These are phyloP conservation scores for Ophiostoma novo-ulmi DNA, from an alignment of 2,329 filamentous ascomycete genomes.

Conservation along the genomic window DNA sequence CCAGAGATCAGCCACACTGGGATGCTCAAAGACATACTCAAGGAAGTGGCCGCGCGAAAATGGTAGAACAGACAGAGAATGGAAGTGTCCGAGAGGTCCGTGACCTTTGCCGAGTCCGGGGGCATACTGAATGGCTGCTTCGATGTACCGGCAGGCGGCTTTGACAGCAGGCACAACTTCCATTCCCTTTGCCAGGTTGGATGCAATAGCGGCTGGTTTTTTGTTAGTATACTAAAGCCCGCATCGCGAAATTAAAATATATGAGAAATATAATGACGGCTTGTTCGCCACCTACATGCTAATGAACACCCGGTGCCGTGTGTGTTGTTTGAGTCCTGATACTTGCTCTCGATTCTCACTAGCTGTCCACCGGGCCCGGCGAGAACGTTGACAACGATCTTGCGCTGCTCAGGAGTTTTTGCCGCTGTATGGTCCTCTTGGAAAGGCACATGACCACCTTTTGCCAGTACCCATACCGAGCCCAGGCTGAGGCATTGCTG, in stretches of 20 bases:
- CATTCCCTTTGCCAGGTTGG: constrained; percentile 60
- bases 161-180: constrained; percentile 57
- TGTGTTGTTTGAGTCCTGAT: constrained; percentile 70
- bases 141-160: constrained; percentile 64
- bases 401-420: constrained; percentile 51
- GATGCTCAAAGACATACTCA: constrained; percentile 71
- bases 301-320: constrained; percentile 94
- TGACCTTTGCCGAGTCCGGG: constrained; percentile 59
- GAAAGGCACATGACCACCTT: constrained; percentile 86
- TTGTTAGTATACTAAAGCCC: neutral
- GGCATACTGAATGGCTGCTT: constrained; percentile 63
- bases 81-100: constrained; percentile 74
- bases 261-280: neutral
- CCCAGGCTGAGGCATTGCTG: constrained; percentile 61
- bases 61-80: constrained; percentile 62
- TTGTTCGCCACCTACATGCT: constrained; percentile 58
- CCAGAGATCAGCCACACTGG: constrained; percentile 72
- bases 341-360: constrained; percentile 63
- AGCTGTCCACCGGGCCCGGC: constrained; percentile 52
- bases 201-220: constrained; percentile 61
- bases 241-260: neutral
- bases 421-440: constrained; percentile 57
- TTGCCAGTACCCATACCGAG: constrained; percentile 75
- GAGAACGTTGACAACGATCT: constrained; percentile 71
- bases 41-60: constrained; percentile 72